Conservation (phyloP, 2,329 filamentous ascomycete genomes). For the Davidsoniella neocaledoniae region DNA sequence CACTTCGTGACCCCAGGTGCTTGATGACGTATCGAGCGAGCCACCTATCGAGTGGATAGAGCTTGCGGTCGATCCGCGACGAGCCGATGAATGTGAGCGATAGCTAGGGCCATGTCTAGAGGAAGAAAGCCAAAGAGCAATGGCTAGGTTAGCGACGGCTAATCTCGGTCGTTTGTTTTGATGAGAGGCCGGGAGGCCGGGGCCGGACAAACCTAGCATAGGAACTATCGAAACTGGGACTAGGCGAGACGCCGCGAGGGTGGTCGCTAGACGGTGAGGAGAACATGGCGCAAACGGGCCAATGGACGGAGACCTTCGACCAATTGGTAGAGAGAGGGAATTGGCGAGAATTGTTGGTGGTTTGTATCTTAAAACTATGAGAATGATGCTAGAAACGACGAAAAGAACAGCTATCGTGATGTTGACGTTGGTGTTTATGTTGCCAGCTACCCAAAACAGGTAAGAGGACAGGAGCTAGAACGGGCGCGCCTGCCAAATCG, state of each 20-base stretch:
- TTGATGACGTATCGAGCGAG: conserved; percentile 53
- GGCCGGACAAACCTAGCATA: conserved; percentile 3
- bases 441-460: background rate
- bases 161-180: no score
- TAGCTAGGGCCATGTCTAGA: conserved; percentile 7
- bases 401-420: conserved; percentile 4
- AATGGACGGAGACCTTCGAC: background rate
- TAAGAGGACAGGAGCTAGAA: no score
- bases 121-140: background rate
- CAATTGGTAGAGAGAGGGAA: background rate
- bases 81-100: conserved; percentile 33
- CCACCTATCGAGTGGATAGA: conserved; percentile 79
- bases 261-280: conserved; percentile 6
- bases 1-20: conserved; percentile 36
- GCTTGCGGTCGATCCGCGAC: conserved; percentile 64
- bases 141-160: background rate
- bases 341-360: background rate
- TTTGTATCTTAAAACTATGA: background rate
- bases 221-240: conserved; percentile 8
- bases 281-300: conserved; percentile 3
- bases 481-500: no score
- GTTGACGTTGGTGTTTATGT: no score
- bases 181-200: background rate
- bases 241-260: conserved; percentile 8
- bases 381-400: background rate